Base-by-base conservation (phyloP, 305 asterid species). In the Fraxinus latifolia region DNA sequence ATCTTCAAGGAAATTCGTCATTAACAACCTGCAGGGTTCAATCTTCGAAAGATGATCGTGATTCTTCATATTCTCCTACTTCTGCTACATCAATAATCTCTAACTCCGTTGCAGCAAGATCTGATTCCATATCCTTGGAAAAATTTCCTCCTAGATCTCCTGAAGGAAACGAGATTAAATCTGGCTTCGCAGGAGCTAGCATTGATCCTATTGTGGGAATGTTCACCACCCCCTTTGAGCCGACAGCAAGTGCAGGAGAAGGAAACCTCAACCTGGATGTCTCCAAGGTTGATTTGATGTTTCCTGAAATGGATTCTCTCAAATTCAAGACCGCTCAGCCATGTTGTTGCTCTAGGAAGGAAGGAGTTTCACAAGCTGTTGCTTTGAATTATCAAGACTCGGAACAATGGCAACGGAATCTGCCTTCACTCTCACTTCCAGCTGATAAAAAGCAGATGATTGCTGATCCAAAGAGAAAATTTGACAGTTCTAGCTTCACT, bases 331-430 rank as follows among this genome's bases (percentile, higher is more conserved):
- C 84, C 82, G 85, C 80, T 80, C 89, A 78, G 73, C 92, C 90
- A 5, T 93, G 97, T 83, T 91, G 95, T 84, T 94, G 97, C 87
- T 90, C 89, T 27, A 76, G 90, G 83, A 93, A 91, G 88, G 97
- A 92, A 14, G 92, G 85, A 32, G 87, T 81, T 19, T 67, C 81
- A 14, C 89, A 74, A 72, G 82, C 78, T 60, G 84, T 76, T 84
- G 81, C 91, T 39, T 82, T 86, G 78, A 83, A 81, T 80, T 74
- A 80, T 86, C 92, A 88, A 77, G 95, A 92, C 14, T 83, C 92
- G 0, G 90, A 85, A 74, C 90, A 85, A 85, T 77, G 84, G 31
- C 82, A 83, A 79, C 86, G 85, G 25, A 44, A 86, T 78, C 76
- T 80, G 89, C 74, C 86, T 79, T 53, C 92, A 29, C 87, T 37